These are phyloP conservation scores for Hymenoscyphus scutula DNA, from an alignment of 2,329 filamentous ascomycete species.

Conservation along the genomic window DNA sequence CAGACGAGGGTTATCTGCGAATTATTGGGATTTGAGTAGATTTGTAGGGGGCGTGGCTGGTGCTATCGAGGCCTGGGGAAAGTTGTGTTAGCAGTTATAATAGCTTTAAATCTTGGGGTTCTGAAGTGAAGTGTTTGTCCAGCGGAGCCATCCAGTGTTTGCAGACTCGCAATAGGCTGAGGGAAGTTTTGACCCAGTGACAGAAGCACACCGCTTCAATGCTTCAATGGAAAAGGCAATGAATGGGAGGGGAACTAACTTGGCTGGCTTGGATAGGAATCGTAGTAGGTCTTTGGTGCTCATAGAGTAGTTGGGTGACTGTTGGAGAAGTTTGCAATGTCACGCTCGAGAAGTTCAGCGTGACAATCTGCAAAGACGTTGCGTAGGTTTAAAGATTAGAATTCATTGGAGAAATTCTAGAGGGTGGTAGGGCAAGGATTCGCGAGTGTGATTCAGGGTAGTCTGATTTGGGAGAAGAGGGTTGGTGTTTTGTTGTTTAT, in stretches of 20 bases:
- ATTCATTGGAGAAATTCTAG: slow-evolving; percentile 7
- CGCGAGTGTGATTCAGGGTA: neutral
- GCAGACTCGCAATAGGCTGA: neutral
- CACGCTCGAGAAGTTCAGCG: slow-evolving; percentile 25
- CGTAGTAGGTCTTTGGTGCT: slow-evolving; percentile 86
- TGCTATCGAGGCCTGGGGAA: slow-evolving; percentile 59
- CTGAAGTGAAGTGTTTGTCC: neutral
- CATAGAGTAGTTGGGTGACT: slow-evolving; percentile 62
- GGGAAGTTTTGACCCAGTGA: neutral
- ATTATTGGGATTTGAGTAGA: slow-evolving; percentile 32
- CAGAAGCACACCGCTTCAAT: neutral
- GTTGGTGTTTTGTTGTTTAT: neutral
- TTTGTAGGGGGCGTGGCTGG: slow-evolving; percentile 43
- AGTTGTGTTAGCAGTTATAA: slow-evolving; percentile 6
- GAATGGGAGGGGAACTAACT: slow-evolving; percentile 57
- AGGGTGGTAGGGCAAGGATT: neutral
- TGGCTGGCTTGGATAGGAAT: slow-evolving; percentile 91
- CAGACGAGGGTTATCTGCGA: slow-evolving; percentile 68
- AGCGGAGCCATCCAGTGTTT: neutral
- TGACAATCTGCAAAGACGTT: slow-evolving; percentile 20
- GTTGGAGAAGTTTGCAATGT: slow-evolving; percentile 15
- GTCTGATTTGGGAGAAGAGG: neutral
- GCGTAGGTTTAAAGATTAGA: slow-evolving; percentile 11
- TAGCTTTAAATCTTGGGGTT: neutral
- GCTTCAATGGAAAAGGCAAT: neutral